These are phyloP conservation scores for Chlamydomonas asymmetrica DNA, from an alignment of 139 green algal species.

Conservation along the genomic window DNA sequence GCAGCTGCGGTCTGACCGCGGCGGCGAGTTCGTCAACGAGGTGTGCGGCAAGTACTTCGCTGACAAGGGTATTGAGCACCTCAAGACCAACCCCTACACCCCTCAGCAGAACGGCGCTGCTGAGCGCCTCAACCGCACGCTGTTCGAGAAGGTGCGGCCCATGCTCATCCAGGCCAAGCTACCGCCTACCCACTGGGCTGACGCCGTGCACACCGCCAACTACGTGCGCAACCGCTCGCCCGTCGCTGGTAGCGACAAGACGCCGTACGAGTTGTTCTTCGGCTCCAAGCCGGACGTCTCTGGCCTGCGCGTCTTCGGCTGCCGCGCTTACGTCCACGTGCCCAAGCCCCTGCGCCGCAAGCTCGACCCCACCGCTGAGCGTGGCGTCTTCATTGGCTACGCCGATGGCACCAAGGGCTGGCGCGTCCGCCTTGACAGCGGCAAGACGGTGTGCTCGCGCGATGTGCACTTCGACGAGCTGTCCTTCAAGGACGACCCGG, in stretches of 20 bases:
- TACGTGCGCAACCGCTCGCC: constrained; percentile 14
- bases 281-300: constrained; percentile 25
- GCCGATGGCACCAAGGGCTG: constrained; percentile 14
- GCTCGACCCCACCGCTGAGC: not conserved
- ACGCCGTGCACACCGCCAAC: not conserved
- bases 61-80: not conserved
- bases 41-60: not conserved
- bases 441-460: not conserved
- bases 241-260: constrained; percentile 1
- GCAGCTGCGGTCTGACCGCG: too few relatives aligned
- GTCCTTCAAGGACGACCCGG: too few relatives aligned
- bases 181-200: not conserved
- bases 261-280: constrained; percentile 25
- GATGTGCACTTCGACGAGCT: constrained; percentile 36
- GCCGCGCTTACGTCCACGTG: constrained; percentile 14
- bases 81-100: not conserved
- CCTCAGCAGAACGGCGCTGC: constrained; percentile 25
- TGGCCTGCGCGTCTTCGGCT: constrained; percentile 28
- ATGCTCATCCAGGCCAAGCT: constrained; percentile 1
- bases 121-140: constrained; percentile 28
- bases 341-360: constrained; percentile 25
- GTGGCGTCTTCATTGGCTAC: constrained; percentile 30
- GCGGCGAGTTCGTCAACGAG: not conserved
- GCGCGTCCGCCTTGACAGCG: constrained; percentile 14
- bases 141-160: constrained; percentile 23